A percentile compares a stretch with the other conserved stretches of the same genome.
These are phyloP conservation scores for Aspergillus sp. DNA, from an alignment of 2,329 filamentous ascomycete species.

Conservation along the genomic window DNA sequence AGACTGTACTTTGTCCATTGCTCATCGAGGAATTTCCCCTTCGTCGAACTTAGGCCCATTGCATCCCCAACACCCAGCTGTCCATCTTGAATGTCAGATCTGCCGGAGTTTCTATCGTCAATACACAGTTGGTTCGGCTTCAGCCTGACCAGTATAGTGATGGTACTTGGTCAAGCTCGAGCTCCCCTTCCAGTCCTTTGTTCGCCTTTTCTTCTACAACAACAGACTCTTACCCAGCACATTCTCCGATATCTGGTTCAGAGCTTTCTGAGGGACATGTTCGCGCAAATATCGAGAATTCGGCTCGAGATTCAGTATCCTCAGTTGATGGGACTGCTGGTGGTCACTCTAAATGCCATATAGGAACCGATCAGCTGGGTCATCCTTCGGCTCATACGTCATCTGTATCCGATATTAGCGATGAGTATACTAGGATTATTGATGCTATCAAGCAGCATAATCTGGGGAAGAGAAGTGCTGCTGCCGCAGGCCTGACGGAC, in stretches of 20 bases:
- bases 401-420: background rate
- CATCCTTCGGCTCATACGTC: background rate
- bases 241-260: too few relatives aligned
- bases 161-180: conserved; percentile 7
- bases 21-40: background rate
- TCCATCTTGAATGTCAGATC: conserved; percentile 25
- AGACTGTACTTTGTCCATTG: background rate
- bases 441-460: background rate
- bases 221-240: too few relatives aligned
- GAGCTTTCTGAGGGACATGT: too few relatives aligned
- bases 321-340: background rate
- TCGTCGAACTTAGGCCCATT: conserved; percentile 24
- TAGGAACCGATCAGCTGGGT: background rate
- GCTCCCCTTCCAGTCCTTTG: conserved; percentile 20
- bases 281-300: background rate
- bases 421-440: background rate
- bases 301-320: background rate
- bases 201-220: conserved; percentile 19
- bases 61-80: conserved; percentile 24
- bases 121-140: conserved; percentile 16
- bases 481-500: conserved; percentile 26
- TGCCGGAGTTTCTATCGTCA: conserved; percentile 14
- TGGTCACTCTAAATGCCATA: background rate
- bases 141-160: conserved; percentile 3
- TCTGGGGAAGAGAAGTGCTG: conserved; percentile 30